Evolutionary conservation across 2,329 filamentous ascomycete species (phyloP), one percentile per base, ranked within the genome.

Genomic region (Aureobasidium sp.): DNA sequence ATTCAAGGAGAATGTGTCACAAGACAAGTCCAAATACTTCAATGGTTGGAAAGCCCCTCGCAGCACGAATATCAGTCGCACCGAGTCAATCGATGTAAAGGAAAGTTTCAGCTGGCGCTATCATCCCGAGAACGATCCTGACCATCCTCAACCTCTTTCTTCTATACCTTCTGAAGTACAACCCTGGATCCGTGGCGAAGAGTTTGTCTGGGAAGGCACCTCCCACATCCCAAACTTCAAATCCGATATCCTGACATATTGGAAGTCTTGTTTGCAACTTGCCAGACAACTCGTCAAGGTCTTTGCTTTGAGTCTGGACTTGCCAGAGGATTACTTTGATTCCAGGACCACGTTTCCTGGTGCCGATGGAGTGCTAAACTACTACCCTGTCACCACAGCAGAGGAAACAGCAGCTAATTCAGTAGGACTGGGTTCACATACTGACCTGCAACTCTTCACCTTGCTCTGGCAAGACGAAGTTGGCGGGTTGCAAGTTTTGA

Each of bases 181-280:
- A 20, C 41, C 39, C 10, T 46, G 56, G 41, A 47, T 59, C 12
- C 71, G 76, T 2, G 74, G 74, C 3, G 81, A 84, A 64, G 76
- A 81, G 2, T 82, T 80, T 47, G 75, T 82, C 17, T 85, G 82
- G 81, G 74, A 80, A 46, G 75, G 73, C 13, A 83, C 81, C 1
- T 67, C 69, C 1, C 77, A 82, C 63, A 64, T 82, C 0, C 78
- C 79, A 12, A 68, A 69, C 6, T 83, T 85, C 71, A 79, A 80
- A 65, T 65, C 75, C 79, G 59, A 72, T 81, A 15, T 79, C 81
- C 46, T 82, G 78, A 0, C 82, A 84, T 60, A 60, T 43, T 51
- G 46, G 44, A 24, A 41, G 17, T 32, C 27, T 10, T 51, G 43
- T 34, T 13, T 60, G 17, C 13, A 27, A 5, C 66, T 79, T 5